Conservation (phyloP, 169 alveolate species). For the Eimeria acervulina region DNA sequence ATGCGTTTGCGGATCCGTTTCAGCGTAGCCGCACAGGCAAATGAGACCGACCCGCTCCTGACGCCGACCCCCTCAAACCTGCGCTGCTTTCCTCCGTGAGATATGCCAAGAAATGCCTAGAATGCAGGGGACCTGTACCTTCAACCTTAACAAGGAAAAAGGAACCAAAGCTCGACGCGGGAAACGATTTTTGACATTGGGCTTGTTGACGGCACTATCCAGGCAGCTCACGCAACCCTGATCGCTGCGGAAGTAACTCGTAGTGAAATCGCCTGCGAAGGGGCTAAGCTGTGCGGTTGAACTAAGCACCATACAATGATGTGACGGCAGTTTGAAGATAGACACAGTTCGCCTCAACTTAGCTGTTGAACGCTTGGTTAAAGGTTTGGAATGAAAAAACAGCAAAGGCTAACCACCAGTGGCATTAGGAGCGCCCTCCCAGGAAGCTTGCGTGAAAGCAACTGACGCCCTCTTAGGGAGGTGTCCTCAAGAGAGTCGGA, state of each 20-base stretch:
- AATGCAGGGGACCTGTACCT: background rate
- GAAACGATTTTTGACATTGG: background rate
- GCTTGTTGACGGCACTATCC: background rate
- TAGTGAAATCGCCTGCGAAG: too few species aligned
- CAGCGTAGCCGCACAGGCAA: background rate
- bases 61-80: background rate
- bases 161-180: background rate
- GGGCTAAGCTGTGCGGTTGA: background rate
- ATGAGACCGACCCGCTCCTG: background rate
- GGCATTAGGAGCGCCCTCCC: background rate
- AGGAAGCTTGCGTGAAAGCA: background rate
- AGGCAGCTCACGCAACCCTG: too few species aligned
- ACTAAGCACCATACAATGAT: background rate
- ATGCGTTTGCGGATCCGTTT: background rate
- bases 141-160: background rate
- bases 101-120: background rate
- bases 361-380: background rate
- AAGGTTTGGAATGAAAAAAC: background rate
- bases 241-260: too few species aligned
- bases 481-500: background rate
- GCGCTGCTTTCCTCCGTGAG: background rate
- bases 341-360: background rate
- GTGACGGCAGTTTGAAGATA: background rate
- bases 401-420: background rate
- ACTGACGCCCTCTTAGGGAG: background rate